phyloP scores from a whole-genome alignment of 1,139 yeast species.

The Suhomyces bokatorum region DNA sequence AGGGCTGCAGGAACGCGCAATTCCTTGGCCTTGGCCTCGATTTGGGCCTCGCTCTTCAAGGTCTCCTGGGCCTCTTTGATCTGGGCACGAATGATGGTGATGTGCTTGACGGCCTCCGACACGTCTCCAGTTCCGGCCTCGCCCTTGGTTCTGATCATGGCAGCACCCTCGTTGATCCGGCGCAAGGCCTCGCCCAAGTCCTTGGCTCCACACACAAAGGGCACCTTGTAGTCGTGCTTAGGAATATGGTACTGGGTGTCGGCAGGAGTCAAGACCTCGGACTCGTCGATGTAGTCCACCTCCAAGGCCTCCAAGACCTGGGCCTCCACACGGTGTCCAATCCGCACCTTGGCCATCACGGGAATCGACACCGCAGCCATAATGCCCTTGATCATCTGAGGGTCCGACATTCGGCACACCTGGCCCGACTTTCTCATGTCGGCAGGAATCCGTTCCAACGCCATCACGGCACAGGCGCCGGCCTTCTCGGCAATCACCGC shows the following conservation, averaged over 20 bases:
- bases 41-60: slow-evolving; percentile 45
- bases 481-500: slow-evolving; percentile 72
- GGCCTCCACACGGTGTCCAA: slow-evolving; percentile 85
- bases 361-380: slow-evolving; percentile 73
- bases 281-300: slow-evolving; percentile 81
- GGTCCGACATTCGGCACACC: slow-evolving; percentile 88
- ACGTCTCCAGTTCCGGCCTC: slow-evolving; percentile 92
- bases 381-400: slow-evolving; percentile 74
- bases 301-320: slow-evolving; percentile 73
- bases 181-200: slow-evolving; percentile 84
- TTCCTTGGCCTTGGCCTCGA: slow-evolving; percentile 53
- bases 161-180: slow-evolving; percentile 82
- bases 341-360: slow-evolving; percentile 87
- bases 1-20: slow-evolving; percentile 61
- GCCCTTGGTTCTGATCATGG: slow-evolving; percentile 86
- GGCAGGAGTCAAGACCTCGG: slow-evolving; percentile 83
- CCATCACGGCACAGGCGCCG: slow-evolving; percentile 93
- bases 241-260: slow-evolving; percentile 68
- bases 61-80: slow-evolving; percentile 47
- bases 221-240: slow-evolving; percentile 64
- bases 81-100: slow-evolving; percentile 57
- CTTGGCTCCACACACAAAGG: slow-evolving; percentile 86
- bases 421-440: slow-evolving; percentile 84
- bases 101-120: slow-evolving; percentile 82
- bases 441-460: slow-evolving; percentile 82